Evolutionary conservation across 192 early-diverging fungal genomes (phyloP), one percentile per base, ranked within the genome.

Genomic region (Rhizophlyctis rosea): DNA sequence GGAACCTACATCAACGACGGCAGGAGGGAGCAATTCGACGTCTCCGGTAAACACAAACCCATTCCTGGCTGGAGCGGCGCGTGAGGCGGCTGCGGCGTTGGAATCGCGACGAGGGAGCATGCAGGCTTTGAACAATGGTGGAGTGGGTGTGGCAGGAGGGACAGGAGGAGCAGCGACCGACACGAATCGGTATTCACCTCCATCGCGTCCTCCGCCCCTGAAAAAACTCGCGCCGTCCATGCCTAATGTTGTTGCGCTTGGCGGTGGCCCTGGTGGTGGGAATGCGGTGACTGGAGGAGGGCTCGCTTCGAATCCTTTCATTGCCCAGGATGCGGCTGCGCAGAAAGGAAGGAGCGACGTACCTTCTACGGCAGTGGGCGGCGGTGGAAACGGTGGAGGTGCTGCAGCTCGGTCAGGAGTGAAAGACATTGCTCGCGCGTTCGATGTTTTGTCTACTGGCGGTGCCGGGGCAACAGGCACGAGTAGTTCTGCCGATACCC

Each of bases 391-490:
- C n/a, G n/a, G n/a, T n/a, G n/a, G 18, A 7, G 59, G 35, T 16
- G 35, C 16, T n/a, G 14, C 0, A 21, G 25, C 39, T 24, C 13
- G 34, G 18, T 13, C n/a, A 13, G 59, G 59, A 11, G 59, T 60
- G 36, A 60, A 60, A 29, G n/a, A 60, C 16, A 34, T 60, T 29
- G 44, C 59, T 0, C 59, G 59, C 13, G 59, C 59, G 14, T 60
- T 60, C 29, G 29, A 60, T 29, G 59, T n/a, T 21, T 24, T 60
- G 25, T 7, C 34, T 1, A 21, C 59, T 9, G 25, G 31, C 23
- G 28, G 11, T 14, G 59, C 0, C 16, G 11, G 31, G 3, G 34
- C 14, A 23, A 29, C 7, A 21, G 35, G 48, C 39, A 13, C 59
- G 34, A 44, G 39, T 13, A 44, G 34, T 60, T n/a, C 56, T 18